phyloP scores from a whole-genome alignment of 75 land plant species.

The Pseudotsuga menziesii region DNA sequence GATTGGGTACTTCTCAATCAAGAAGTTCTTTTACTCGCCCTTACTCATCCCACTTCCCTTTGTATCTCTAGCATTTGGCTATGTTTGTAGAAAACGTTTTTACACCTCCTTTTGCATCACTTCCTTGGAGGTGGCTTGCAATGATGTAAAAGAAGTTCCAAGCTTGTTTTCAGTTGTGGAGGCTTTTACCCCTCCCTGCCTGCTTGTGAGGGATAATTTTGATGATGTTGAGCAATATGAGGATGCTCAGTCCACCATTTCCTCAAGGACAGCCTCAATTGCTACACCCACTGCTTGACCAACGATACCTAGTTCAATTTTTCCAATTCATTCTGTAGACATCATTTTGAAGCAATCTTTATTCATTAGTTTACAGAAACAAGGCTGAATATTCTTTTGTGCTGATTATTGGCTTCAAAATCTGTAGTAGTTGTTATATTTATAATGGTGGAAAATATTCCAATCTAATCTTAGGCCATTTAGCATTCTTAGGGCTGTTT shows the following conservation, averaged over 20 bases:
- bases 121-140: constrained; percentile 61
- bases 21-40: constrained; percentile 38
- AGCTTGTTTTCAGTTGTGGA: constrained; percentile 36
- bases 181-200: constrained; percentile 62
- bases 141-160: constrained; percentile 46
- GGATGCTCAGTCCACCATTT: constrained; percentile 26
- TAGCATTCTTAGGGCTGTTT: too few relatives aligned
- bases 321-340: too few relatives aligned
- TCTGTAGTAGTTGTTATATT: too few relatives aligned
- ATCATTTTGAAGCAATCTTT: too few relatives aligned
- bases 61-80: constrained; percentile 31
- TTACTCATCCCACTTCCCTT: constrained; percentile 61
- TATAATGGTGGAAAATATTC: too few relatives aligned
- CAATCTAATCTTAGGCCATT: too few relatives aligned
- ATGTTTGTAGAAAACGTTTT: constrained; percentile 6
- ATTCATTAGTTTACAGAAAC: too few relatives aligned
- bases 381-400: too few relatives aligned
- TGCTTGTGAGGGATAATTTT: constrained; percentile 38
- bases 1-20: constrained; percentile 67
- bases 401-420: too few relatives aligned
- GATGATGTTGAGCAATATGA: constrained; percentile 53
- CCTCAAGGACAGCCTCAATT: constrained; percentile 26
- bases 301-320: not conserved
- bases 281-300: not conserved
- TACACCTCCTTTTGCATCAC: constrained; percentile 45